phyloP scores from a whole-genome alignment of 805 yeast species.

The Wickerhamiella brachini region DNA sequence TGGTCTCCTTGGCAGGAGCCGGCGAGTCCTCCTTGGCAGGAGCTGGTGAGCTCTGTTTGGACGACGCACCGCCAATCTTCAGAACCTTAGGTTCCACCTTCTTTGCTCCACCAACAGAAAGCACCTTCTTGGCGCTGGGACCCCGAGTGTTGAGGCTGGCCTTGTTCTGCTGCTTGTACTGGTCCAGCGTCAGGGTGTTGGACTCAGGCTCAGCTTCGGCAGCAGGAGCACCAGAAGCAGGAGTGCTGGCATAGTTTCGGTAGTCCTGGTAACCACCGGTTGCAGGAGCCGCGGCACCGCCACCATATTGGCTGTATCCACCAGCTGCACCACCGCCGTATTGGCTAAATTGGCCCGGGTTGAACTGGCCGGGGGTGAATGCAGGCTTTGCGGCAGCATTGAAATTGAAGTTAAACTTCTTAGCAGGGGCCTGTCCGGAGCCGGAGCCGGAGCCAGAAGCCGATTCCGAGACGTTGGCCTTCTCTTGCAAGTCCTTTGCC shows the following conservation, averaged over 20 bases:
- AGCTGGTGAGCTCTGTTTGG: neutral
- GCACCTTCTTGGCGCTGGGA: conserved; percentile 14
- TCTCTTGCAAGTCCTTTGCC: conserved; percentile 18
- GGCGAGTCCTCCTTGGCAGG: neutral
- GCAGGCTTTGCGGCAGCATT: conserved; percentile 9
- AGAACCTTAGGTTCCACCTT: conserved; percentile 5
- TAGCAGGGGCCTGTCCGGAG: conserved; percentile 9
- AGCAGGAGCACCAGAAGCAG: conserved; percentile 4
- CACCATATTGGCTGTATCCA: conserved; percentile 7
- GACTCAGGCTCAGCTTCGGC: conserved; percentile 5
- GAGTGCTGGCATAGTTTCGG: conserved; percentile 11
- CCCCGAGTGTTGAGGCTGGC: conserved; percentile 17
- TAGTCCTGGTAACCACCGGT: conserved; percentile 16
- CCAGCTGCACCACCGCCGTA: conserved; percentile 4
- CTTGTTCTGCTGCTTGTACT: conserved; percentile 15
- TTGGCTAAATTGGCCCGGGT: conserved; percentile 5
- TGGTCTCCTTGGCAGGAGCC: conserved; percentile 1
- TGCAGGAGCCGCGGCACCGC: conserved; percentile 3
- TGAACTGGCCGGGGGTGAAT: conserved; percentile 11
- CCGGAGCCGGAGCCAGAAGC: conserved; percentile 5
- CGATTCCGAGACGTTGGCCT: conserved; percentile 16
- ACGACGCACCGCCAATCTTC: neutral
- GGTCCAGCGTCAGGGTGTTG: conserved; percentile 16
- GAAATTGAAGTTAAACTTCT: conserved; percentile 19
- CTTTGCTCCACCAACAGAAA: conserved; percentile 10